A percentile compares a stretch with the other conserved stretches of the same genome.
These are phyloP conservation scores for Paramyrothecium roridum DNA, from an alignment of 2,329 filamentous ascomycete genomes.

Conservation along the genomic window DNA sequence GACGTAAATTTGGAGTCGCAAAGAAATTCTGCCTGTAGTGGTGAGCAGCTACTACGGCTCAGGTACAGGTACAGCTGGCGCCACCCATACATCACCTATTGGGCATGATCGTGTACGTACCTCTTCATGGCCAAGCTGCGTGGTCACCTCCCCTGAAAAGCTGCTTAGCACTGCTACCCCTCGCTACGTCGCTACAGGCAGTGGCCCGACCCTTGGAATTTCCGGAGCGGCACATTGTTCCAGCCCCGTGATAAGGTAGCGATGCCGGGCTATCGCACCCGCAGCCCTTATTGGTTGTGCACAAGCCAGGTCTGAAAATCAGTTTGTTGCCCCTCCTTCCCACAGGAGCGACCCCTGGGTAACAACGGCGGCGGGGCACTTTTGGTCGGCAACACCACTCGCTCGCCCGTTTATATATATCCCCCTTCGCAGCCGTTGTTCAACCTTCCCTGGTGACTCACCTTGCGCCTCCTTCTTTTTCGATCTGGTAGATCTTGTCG, in stretches of 20 bases:
- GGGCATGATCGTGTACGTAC: not conserved
- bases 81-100: not conserved
- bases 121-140: constrained; percentile 18
- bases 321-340: constrained; percentile 20
- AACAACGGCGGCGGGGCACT: constrained; percentile 22
- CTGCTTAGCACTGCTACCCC: constrained; percentile 12
- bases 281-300: constrained; percentile 15
- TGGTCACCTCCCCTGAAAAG: constrained; percentile 14
- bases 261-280: not conserved
- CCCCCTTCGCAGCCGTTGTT: constrained; percentile 1
- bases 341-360: constrained; percentile 11
- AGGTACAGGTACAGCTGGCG: not conserved
- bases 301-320: constrained; percentile 20
- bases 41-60: not conserved
- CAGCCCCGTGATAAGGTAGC: constrained; percentile 16
- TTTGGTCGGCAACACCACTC: constrained; percentile 3
- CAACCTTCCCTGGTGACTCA: not conserved
- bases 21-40: constrained; percentile 23
- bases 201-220: constrained; percentile 4
- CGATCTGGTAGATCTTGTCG: not conserved
- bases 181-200: not conserved
- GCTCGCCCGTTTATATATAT: not conserved
- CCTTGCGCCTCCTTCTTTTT: not conserved
- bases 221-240: constrained; percentile 21
- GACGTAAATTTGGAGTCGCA: constrained; percentile 16